Evolutionary conservation across 768 basidiomycete genomes (phyloP), one percentile per base, ranked within the genome.

Genomic region (Paxillus ammoniavirescens): DNA sequence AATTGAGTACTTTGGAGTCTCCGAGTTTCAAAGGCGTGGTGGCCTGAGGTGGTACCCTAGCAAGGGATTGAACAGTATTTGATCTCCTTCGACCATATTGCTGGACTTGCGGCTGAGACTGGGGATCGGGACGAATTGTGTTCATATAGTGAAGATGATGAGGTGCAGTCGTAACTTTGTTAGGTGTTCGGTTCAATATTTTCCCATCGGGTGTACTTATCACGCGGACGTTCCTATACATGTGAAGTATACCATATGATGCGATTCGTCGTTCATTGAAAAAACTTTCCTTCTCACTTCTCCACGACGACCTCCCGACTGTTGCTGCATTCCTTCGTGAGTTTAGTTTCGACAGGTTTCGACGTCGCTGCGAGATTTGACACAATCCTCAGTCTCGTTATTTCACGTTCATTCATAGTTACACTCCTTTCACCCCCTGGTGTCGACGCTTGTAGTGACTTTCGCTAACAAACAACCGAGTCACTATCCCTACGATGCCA

Each of bases 41-140:
- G 55, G 57, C 58, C 17, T 73, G 52, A 4, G 76, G 74, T 5
- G 75, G 68, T 33, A 77, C 71, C 54, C 82, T 77, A 55, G 82
- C 75, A 54, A 81, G 72, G 4, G 89, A 91, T 50, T 87, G 87
- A 0, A 81, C 78, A 1, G 89, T 91, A 65, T 89, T 89, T 35
- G 89, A 89, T 44, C 89, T 80, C 57, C 84, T 80, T 40, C 87
- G 80, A 53, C 79, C 75, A 60, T 75, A 80, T 52, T 77, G 70
- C 40, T 61, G 76, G 10, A 77, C 65, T 12, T 78, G 74, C 6
- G 26, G 26, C 17, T 60, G 61, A 28, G 57, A 15, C 59, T 82
- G 84, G n/a, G 87, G 81, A 66, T 86, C 84, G 49, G 82, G 78
- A 63, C 87, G 79, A 33, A 82, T 82, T 8, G 73, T 74, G 37